Evolutionary conservation across 2,329 filamentous ascomycete species (phyloP), one percentile per base, ranked within the genome.

Genomic region (Arthrobotrys megalospora): DNA sequence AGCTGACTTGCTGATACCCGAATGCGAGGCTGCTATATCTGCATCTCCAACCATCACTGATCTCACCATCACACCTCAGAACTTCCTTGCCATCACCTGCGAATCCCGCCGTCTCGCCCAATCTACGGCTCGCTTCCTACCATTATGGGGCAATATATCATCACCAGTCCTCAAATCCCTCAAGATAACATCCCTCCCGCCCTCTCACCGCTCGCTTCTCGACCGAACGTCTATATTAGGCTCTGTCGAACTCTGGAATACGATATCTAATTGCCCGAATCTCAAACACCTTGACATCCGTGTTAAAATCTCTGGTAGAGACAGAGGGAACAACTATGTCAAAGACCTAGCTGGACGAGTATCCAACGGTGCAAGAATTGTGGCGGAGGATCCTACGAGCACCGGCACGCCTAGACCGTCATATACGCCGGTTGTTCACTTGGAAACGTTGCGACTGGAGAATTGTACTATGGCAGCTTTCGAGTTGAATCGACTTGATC

Each of bases 101-200:
- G 65, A 72, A 12, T 78, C 75, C 12, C 60, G 67, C 1, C 75
- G 75, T 16, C 62, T 78, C 8, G 75, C 75, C 11, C 67, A 72
- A 64, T 69, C 67, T 14, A 78, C 58, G n/a, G 45, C 53, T 11
- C 68, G 47, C 10, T 78, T 78, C 28, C 75, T 78, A 41, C 67
- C 75, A 10, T 19, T 78, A 3, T 78, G 75, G 75, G 75, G 75
- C 24, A 78, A 78, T 14, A 78, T 78, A 24, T 32, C 67, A 52
- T 72, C 75, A 12, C 14, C 67, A 1, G 45, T 43, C 16, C 62
- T 78, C 6, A 72, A 64, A 43, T 78, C 75, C 2, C 24, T 78
- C 2, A 78, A 47, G 6, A 62, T 78, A 50, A 72, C 67, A 8
- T 55, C 36, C 28, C 75, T 78, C 11, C 67, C 52, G 3, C 67